Evolutionary conservation across 176 grass and related monocot genomes (phyloP).

Genomic region (Zizania latifolia): DNA sequence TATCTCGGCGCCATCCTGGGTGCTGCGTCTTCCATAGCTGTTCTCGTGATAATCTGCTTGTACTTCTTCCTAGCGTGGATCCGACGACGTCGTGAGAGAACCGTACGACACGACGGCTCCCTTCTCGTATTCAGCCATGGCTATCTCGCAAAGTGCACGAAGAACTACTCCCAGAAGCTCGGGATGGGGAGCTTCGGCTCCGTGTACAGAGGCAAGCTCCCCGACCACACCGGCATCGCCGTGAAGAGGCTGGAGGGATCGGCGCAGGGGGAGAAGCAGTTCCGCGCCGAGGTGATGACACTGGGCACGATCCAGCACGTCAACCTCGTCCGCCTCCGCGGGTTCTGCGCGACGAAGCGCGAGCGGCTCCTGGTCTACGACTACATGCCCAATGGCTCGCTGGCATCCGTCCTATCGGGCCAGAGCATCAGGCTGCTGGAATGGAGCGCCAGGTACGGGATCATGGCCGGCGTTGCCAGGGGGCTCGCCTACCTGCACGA

Average conservation of each 20-base stretch:
- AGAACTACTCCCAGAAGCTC: slow-evolving; percentile 33
- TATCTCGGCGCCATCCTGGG: not conserved
- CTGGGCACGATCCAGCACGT: slow-evolving; percentile 40
- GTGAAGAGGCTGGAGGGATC: slow-evolving; percentile 43
- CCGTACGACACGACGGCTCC: not conserved
- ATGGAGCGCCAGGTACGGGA: slow-evolving; percentile 30
- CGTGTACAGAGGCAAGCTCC: slow-evolving; percentile 34
- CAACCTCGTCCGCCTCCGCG: slow-evolving; percentile 31
- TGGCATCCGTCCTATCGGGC: slow-evolving; percentile 26
- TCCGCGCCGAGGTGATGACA: slow-evolving; percentile 39
- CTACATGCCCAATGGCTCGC: slow-evolving; percentile 41
- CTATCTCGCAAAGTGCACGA: slow-evolving; percentile 20
- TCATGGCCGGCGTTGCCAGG: slow-evolving; percentile 30
- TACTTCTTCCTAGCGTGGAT: not conserved
- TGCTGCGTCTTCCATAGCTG: not conserved
- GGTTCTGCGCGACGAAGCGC: slow-evolving; percentile 31
- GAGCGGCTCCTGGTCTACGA: slow-evolving; percentile 40
- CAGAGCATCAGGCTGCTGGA: slow-evolving; percentile 10
- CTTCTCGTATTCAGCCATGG: slow-evolving; percentile 26
- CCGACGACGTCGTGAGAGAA: slow-evolving; percentile 3
- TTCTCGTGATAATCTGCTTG: slow-evolving; percentile 22
- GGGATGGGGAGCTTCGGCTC: slow-evolving; percentile 45
- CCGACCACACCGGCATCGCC: slow-evolving; percentile 23
- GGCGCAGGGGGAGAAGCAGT: slow-evolving; percentile 47
- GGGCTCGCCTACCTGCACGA: slow-evolving; percentile 49